phyloP scores from a whole-genome alignment of 2,329 filamentous ascomycete species.

The Zarea fungicola region DNA sequence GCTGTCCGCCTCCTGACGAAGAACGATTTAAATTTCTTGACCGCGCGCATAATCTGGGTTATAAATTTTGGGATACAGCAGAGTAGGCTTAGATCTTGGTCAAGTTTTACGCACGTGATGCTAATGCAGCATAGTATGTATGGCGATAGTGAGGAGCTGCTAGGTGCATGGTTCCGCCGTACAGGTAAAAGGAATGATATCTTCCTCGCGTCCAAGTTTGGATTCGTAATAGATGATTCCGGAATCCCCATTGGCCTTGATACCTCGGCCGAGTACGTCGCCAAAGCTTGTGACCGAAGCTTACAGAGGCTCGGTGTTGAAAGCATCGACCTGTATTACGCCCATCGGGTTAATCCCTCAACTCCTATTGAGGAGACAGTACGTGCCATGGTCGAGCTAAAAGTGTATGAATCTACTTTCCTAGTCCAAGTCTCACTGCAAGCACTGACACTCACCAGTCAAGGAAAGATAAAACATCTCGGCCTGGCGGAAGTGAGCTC shows the following conservation, averaged over 20 bases:
- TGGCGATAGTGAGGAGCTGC: constrained; percentile 37
- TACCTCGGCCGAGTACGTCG: constrained; percentile 20
- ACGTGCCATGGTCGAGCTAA: constrained; percentile 37
- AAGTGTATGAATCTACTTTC: constrained; percentile 21
- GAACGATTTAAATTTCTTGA: too few relatives aligned
- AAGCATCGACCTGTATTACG: constrained; percentile 42
- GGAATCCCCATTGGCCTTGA: constrained; percentile 16
- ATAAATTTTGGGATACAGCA: too few relatives aligned
- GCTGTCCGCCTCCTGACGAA: too few relatives aligned
- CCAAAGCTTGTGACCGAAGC: constrained; percentile 21
- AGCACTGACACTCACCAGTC: constrained; percentile 19
- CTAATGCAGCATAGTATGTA: constrained; percentile 25
- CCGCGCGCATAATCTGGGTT: too few relatives aligned
- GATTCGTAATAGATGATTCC: constrained; percentile 14
- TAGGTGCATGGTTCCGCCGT: constrained; percentile 40
- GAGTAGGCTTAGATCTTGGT: too few relatives aligned
- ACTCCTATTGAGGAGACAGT: constrained; percentile 42
- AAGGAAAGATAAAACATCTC: constrained; percentile 49
- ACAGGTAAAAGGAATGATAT: constrained; percentile 38
- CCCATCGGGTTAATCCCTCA: constrained; percentile 6
- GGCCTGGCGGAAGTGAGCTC: constrained; percentile 44
- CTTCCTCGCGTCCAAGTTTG: constrained; percentile 35
- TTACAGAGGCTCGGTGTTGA: constrained; percentile 40
- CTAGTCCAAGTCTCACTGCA: not conserved
- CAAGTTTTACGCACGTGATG: too few relatives aligned